Evolutionary conservation across 2,329 filamentous ascomycete species (phyloP), one percentile per base, ranked within the genome.

Genomic region (Fusarium kyushuense): DNA sequence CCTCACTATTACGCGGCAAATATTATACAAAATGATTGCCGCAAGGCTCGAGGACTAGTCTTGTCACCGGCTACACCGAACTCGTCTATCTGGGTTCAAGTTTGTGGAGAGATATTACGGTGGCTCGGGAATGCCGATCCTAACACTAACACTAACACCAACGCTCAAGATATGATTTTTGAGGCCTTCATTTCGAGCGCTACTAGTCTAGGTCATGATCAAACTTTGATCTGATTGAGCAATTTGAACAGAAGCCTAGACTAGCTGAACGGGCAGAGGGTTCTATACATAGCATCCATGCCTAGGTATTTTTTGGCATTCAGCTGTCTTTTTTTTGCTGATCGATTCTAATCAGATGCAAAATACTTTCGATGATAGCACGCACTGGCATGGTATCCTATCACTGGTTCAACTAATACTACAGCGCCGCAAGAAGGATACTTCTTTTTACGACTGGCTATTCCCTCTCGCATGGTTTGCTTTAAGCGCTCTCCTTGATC

Each of bases 51-150:
- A 59, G n/a, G n/a, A 30, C 12, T 45, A 14, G 60, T 32, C 55
- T 65, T 59, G 61, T 69, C 35, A 51, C 54, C 51, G 43, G 52
- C 63, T 21, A 41, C 58, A 66, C 65, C 65, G 56, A 68, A 48
- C 45, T 67, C 55, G 60, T 69, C 55, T 57, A 65, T 69, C 54
- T 55, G 43, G 42, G 47, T 69, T 55, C 47, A 38, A 49, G 47
- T 40, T 19, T 30, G 47, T 53, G 32, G 33, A 46, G 27, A 45
- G 32, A 49, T 33, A 40, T 51, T 27, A 53, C 38, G 62, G 46
- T 43, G 54, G 33, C 21, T 55, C 63, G 55, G 62, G n/a, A 62
- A 42, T 56, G 32, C 63, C 49, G 38, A 45, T 47, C 59, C 48
- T 30, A 55, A 35, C 25, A 47, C 40, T 25, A 33, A 40, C 23